Evolutionary conservation across 1,284 basidiomycete genomes (phyloP).

Genomic region (Pseudozyma tsukubaensis): DNA sequence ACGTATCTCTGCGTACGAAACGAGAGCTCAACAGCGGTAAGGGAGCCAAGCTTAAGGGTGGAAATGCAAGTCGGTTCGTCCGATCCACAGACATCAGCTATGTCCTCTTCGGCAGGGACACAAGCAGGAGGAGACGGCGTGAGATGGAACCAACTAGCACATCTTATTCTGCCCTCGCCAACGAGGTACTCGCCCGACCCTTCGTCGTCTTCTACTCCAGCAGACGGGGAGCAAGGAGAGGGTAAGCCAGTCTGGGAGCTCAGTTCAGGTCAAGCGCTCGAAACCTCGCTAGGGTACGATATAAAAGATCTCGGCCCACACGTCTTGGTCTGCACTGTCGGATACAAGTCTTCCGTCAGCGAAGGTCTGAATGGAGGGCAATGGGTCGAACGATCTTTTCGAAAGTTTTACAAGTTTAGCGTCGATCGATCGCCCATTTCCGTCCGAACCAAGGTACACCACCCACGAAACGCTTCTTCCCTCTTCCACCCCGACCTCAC

Average conservation of each 20-base stretch:
- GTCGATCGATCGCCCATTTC: slow-evolving; percentile 54
- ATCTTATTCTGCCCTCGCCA: slow-evolving; percentile 28
- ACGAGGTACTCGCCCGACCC: slow-evolving; percentile 14
- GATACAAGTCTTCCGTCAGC: slow-evolving; percentile 40
- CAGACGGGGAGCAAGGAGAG: neutral
- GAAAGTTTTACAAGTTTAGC: slow-evolving; percentile 64
- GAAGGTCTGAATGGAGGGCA: neutral
- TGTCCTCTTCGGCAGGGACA: too few species aligned
- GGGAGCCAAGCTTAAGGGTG: slow-evolving; percentile 49
- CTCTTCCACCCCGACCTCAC: slow-evolving; percentile 31
- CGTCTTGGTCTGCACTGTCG: slow-evolving; percentile 64
- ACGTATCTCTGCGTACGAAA: slow-evolving; percentile 65
- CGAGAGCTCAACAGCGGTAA: slow-evolving; percentile 43
- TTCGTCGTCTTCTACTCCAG: too few species aligned
- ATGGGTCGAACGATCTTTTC: slow-evolving; percentile 51
- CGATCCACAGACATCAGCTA: neutral
- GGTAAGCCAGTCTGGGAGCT: slow-evolving; percentile 24
- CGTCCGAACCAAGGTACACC: slow-evolving; percentile 66
- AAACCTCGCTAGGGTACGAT: slow-evolving; percentile 58
- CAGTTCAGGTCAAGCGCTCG: slow-evolving; percentile 20
- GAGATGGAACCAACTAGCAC: slow-evolving; percentile 28
- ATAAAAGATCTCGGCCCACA: slow-evolving; percentile 65
- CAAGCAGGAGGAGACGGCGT: neutral
- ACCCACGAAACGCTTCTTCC: slow-evolving; percentile 34
- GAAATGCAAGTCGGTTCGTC: slow-evolving; percentile 60